phyloP scores from a whole-genome alignment of 2,329 filamentous ascomycete genomes.

The Curvularia sp. region DNA sequence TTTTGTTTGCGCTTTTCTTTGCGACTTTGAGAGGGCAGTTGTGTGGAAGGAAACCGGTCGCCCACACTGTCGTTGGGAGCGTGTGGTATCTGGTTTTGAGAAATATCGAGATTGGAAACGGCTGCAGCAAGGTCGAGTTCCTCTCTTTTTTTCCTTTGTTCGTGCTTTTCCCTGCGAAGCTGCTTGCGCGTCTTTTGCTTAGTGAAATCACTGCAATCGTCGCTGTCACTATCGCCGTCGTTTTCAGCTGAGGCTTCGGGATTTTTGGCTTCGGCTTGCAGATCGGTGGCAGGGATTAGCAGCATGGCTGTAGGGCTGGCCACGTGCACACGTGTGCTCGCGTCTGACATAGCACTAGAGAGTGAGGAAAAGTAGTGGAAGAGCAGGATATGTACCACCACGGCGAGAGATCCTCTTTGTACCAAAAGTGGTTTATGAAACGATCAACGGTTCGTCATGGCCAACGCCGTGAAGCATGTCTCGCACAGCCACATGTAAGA shows the following conservation, averaged over 20 bases:
- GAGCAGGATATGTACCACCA: background rate
- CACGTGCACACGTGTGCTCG: slow-evolving; percentile 49
- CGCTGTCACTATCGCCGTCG: slow-evolving; percentile 14
- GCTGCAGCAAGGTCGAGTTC: slow-evolving; percentile 4
- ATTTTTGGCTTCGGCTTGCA: slow-evolving; percentile 27
- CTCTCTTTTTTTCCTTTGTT: slow-evolving; percentile 17
- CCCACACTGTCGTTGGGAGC: slow-evolving; percentile 3
- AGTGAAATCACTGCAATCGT: slow-evolving; percentile 5
- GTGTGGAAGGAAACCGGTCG: slow-evolving; percentile 5
- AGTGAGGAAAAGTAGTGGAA: background rate
- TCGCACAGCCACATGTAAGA: slow-evolving; percentile 41
- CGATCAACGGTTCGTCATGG: slow-evolving; percentile 11
- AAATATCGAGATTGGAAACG: slow-evolving; percentile 1
- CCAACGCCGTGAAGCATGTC: slow-evolving; percentile 18
- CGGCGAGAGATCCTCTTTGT: background rate
- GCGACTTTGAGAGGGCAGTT: slow-evolving; percentile 19
- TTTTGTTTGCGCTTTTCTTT: slow-evolving; percentile 38
- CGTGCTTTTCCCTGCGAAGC: slow-evolving; percentile 28
- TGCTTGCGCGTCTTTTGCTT: slow-evolving; percentile 32
- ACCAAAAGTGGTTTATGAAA: background rate
- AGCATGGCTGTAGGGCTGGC: slow-evolving; percentile 23
- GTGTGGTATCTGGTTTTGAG: slow-evolving; percentile 3
- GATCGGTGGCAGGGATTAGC: slow-evolving; percentile 32
- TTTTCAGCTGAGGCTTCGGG: slow-evolving; percentile 21
- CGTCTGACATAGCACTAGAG: slow-evolving; percentile 31